Evolutionary conservation across 257 asterid species (phyloP).

Genomic region (Coffea eugenioides): DNA sequence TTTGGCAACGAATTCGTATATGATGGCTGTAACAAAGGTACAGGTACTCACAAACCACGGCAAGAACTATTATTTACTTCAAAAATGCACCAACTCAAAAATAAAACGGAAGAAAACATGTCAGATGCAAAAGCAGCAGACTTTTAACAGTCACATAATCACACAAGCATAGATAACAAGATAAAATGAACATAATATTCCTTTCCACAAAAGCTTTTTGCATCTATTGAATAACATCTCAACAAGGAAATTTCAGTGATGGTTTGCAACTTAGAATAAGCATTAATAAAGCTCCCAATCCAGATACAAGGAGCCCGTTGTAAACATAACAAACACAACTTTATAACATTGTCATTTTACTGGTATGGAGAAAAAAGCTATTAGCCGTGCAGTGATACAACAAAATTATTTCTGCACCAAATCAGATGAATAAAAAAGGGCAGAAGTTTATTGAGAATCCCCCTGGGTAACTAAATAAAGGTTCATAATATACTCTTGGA

Average conservation of each 20-base stretch:
- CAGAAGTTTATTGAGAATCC: no score
- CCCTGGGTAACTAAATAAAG: no score
- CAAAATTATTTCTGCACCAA: no score
- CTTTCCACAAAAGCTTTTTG: no score
- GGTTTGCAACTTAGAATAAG: neutral
- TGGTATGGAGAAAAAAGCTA: neutral
- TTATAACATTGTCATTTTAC: neutral
- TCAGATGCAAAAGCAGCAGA: neutral
- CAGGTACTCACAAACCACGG: slow-evolving; percentile 12
- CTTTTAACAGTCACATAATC: neutral
- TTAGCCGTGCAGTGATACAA: neutral
- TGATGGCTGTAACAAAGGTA: slow-evolving; percentile 38
- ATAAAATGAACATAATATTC: neutral
- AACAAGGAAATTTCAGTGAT: no score
- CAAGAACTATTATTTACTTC: no score
- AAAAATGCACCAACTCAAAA: neutral
- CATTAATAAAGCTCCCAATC: no score
- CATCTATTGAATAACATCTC: neutral
- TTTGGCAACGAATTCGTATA: slow-evolving; percentile 59
- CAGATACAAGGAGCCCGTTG: neutral
- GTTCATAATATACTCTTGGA: no score
- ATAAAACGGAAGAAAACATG: neutral
- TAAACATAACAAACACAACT: no score
- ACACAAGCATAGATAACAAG: neutral
- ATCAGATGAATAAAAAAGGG: no score